Evolutionary conservation across 371 early-diverging fungal genomes (phyloP), one percentile per base, ranked within the genome.

Genomic region (Syncephalis fuscata): DNA sequence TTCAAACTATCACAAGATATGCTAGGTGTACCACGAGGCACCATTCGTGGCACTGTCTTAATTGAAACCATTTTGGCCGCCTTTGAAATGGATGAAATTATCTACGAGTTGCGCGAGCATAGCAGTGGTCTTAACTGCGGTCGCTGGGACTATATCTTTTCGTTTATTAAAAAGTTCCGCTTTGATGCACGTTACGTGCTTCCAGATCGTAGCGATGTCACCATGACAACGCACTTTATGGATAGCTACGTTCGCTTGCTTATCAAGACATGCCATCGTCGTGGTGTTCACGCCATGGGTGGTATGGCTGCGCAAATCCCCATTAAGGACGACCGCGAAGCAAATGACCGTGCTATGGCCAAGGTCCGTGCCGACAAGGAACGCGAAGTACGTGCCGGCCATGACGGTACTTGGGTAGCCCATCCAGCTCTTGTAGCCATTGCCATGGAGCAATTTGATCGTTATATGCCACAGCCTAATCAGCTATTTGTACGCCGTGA

Each of bases 241-340:
- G 85, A 85, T 58, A 79, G 93, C 32, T 94, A 94, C 61, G 88
- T 88, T 42, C 82, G 87, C 9, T 68, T 92, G 26, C 71, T 94
- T 55, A 92, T 94, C 68, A 82, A 93, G 73, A 93, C 93, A 10
- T 94, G 95, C 64, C 95, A 94, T 67, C 78, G 76, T 69, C 87
- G 93, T 44, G 91, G 92, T 45, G 95, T 94, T 11, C 95, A 94
- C 61, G 95, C 95, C 44, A 94, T 94, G 92, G 95, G 95, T 47
- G 95, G 95, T 39, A 94, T 93, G 95, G 93, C 95, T 38, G 95
- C 95, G 27, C 91, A 92, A 64, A 94, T 94, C 57, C 95, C 95
- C 40, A 91, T 93, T 78, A 90, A 89, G 74, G 76, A 81, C 68
- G 74, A 94, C 62, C 58, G 67, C 32, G 61, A 70, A 43, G 90